A percentile compares a stretch with the other conserved stretches of the same genome.
These are phyloP conservation scores for Aspergillus arachidicola DNA, from an alignment of 2,329 filamentous ascomycete genomes.

Conservation along the genomic window DNA sequence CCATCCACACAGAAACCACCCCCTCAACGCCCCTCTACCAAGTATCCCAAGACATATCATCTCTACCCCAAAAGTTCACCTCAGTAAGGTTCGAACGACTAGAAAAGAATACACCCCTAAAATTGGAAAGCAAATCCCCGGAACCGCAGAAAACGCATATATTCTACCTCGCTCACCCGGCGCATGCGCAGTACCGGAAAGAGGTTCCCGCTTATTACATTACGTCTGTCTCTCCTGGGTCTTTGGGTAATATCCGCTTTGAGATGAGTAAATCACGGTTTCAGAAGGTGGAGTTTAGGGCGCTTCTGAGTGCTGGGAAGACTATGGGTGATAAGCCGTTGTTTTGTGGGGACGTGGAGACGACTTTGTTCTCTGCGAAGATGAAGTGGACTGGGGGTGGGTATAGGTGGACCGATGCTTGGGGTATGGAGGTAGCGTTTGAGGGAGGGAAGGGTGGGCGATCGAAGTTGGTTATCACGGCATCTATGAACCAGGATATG, in stretches of 20 bases:
- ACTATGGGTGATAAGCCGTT: conserved; percentile 6
- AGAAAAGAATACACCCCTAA: not conserved
- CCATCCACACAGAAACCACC: not conserved
- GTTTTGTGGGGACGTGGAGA: not conserved
- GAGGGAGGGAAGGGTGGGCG: conserved; percentile 9
- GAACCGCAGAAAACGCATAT: not conserved
- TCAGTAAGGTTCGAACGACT: not conserved
- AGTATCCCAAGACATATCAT: not conserved
- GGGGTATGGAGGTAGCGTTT: conserved; percentile 9
- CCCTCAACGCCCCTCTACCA: conserved; percentile 12
- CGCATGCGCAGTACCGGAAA: conserved; percentile 19
- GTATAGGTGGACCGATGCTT: conserved; percentile 13
- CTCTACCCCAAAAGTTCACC: not conserved
- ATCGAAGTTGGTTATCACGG: conserved; percentile 10
- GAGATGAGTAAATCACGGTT: conserved; percentile 6
- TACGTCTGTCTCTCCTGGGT: not conserved
- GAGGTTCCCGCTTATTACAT: conserved; percentile 22
- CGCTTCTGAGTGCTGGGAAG: not conserved
- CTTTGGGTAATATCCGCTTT: conserved; percentile 20
- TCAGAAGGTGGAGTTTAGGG: conserved; percentile 9
- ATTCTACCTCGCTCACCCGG: conserved; percentile 15
- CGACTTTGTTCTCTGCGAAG: conserved; percentile 1
- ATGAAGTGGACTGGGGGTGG: conserved; percentile 8
- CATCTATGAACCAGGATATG: conserved; percentile 5
- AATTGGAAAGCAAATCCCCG: not conserved